Evolutionary conservation across 2,329 filamentous ascomycete genomes (phyloP).

Genomic region (Tolypocladium tropicale): DNA sequence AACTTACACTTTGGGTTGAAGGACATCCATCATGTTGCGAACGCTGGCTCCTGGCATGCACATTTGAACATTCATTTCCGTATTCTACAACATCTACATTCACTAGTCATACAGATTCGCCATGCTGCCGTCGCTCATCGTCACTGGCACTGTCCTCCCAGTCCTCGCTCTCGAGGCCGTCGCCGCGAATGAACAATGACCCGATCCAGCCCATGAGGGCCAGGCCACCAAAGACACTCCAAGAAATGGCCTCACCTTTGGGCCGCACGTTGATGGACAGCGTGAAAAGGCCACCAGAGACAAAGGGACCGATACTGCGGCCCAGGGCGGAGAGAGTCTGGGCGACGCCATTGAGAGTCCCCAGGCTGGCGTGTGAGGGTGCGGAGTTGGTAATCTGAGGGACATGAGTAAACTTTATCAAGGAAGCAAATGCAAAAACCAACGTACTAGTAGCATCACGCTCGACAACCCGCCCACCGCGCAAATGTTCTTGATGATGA

Average conservation of each 20-base stretch:
- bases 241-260: conserved; percentile 77
- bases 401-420: conserved; percentile 1
- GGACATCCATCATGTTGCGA: not conserved
- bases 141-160: conserved; percentile 27
- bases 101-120: not conserved
- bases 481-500: conserved; percentile 84
- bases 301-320: conserved; percentile 76
- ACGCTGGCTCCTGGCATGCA: not conserved
- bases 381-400: conserved; percentile 86
- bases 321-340: conserved; percentile 90
- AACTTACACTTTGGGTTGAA: not conserved
- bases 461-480: conserved; percentile 84
- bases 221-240: conserved; percentile 79
- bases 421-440: not conserved
- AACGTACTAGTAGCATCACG: conserved; percentile 68
- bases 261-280: conserved; percentile 61
- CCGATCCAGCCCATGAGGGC: conserved; percentile 70
- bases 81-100: not conserved
- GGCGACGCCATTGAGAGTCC: conserved; percentile 84
- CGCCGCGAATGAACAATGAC: conserved; percentile 66
- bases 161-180: conserved; percentile 49
- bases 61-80: not conserved
- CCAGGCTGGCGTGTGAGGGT: conserved; percentile 73
- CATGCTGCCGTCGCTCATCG: not conserved
- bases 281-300: conserved; percentile 80